Evolutionary conservation across 2,329 filamentous ascomycete species (phyloP).

Genomic region (Penicillium sp.): DNA sequence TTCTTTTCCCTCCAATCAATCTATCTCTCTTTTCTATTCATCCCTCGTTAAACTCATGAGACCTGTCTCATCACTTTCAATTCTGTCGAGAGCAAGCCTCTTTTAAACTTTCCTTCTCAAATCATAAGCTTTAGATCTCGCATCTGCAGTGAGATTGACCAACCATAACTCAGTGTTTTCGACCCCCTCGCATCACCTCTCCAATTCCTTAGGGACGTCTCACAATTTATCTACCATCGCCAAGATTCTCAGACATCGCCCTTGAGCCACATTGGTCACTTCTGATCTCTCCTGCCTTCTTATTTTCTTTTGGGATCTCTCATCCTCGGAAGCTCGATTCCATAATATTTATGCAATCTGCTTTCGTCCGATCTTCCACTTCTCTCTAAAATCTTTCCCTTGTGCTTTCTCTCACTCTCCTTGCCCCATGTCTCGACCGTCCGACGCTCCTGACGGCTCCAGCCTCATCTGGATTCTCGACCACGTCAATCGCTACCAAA

Average conservation of each 20-base stretch:
- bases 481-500: conserved; percentile 58
- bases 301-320: conserved; percentile 10
- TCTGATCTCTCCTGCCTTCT: background rate
- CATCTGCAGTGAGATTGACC: background rate
- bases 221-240: background rate
- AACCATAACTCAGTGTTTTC: background rate
- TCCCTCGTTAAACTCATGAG: conserved; percentile 1
- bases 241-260: background rate
- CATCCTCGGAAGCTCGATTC: conserved; percentile 9
- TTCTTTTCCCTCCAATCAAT: background rate
- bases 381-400: background rate
- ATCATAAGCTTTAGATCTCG: background rate
- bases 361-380: background rate
- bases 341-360: conserved; percentile 10
- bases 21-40: background rate
- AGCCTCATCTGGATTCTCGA: conserved; percentile 54
- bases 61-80: conserved; percentile 1
- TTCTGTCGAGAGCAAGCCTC: conserved; percentile 12
- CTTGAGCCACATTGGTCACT: background rate
- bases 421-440: conserved; percentile 12
- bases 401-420: background rate
- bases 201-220: background rate
- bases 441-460: conserved; percentile 36
- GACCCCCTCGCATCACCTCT: background rate
- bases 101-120: background rate